phyloP scores from a whole-genome alignment of 768 basidiomycete species.

The Hygrocybe punicea region DNA sequence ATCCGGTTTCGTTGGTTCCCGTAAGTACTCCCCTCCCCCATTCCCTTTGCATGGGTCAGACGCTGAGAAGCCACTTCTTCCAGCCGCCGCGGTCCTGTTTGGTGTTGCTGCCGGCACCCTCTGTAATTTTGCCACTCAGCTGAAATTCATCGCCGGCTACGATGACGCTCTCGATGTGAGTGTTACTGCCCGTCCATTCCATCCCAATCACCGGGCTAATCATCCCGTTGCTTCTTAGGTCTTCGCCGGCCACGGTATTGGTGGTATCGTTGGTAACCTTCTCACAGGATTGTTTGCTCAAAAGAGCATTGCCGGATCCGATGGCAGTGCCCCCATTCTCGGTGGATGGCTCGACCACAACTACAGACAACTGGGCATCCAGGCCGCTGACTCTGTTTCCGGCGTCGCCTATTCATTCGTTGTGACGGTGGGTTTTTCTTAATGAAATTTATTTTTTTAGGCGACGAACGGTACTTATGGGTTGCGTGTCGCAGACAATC shows the following conservation, averaged over 20 bases:
- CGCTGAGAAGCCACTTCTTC: constrained; percentile 8
- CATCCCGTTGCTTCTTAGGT: constrained; percentile 48
- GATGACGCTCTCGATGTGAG: constrained; percentile 81
- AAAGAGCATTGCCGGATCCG: constrained; percentile 70
- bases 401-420: constrained; percentile 71
- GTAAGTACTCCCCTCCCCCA: constrained; percentile 35
- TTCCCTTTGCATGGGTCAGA: not conserved
- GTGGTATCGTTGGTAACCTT: constrained; percentile 77
- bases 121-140: constrained; percentile 94
- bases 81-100: constrained; percentile 81
- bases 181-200: not conserved
- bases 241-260: constrained; percentile 81
- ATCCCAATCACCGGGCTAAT: not conserved
- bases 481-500: constrained; percentile 53
- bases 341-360: constrained; percentile 90
- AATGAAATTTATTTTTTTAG: not conserved
- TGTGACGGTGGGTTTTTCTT: constrained; percentile 55
- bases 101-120: constrained; percentile 79
- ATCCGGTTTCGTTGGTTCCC: constrained; percentile 76
- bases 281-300: constrained; percentile 90
- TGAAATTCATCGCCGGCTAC: constrained; percentile 77
- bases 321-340: constrained; percentile 60
- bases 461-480: no score
- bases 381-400: constrained; percentile 70
- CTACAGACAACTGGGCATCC: constrained; percentile 80